Evolutionary conservation across 768 basidiomycete species (phyloP), one percentile per base, ranked within the genome.

Genomic region (Dentipellis sp.): DNA sequence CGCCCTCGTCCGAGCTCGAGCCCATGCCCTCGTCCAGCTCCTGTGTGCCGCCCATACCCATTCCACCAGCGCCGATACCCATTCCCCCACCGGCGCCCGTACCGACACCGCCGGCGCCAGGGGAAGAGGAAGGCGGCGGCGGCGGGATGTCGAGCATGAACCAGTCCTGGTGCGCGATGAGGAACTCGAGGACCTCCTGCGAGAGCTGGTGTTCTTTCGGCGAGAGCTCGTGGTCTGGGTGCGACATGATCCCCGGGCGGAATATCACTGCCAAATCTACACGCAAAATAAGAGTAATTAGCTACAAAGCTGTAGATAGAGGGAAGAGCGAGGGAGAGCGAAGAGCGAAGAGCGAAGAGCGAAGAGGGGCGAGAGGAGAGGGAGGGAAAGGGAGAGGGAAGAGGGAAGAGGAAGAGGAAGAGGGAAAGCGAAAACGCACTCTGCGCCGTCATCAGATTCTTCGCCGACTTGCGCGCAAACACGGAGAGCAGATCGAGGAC

Each of bases 181-280:
- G 76, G 68, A 97, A 97, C 67, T 97, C 94, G 51, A 99, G 78
- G 29, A 98, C 94, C 56, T 78, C 76, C 69, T 97, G 95, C 60
- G 88, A 92, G 8, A 92, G 78, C 9, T 83, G 80, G 71, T 97
- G 93, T 66, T 95, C 92, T 48, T 79, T 72, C 0, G 93, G 93
- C 6, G 81, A 81, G 75, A 94, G 81, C 64, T 92, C 90, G 65
- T 97, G 93, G 21, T 77, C 71, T 2, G 93, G 89, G 67, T 94
- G 91, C 9, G 91, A 89, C 57, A 99, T 84, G 4, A 99, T 75
- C 16, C 94, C 97, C 0, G 97, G 97, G 56, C 94, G 89, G 71
- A 99, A 99, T 61, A 98, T 95, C 48, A 95, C 88, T 16, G 95
- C 97, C 17, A 99, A 83, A 72, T 99, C 95, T 92, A 67, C 40